These are phyloP conservation scores for Nakataea oryzae DNA, from an alignment of 2,329 filamentous ascomycete species.

Conservation along the genomic window DNA sequence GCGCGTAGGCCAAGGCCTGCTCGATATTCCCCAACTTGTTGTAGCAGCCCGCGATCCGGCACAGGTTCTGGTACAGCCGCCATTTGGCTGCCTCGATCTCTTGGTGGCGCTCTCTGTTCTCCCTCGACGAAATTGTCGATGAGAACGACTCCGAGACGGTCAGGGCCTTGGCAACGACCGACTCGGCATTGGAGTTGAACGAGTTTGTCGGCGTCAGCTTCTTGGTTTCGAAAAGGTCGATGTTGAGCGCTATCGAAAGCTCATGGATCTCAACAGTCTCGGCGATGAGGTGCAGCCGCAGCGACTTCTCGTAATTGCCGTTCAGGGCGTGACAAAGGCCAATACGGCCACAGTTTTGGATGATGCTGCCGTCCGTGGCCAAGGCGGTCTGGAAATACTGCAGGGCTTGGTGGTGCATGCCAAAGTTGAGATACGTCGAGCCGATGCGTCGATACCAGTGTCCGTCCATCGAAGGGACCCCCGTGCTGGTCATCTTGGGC, in stretches of 20 bases:
- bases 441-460: conserved; percentile 4
- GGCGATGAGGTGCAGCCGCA: not conserved
- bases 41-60: conserved; percentile 1
- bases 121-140: not conserved
- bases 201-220: not conserved
- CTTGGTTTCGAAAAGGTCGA: not conserved
- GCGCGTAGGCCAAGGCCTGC: not conserved
- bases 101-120: not conserved
- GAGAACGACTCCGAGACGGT: not conserved
- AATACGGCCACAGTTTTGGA: conserved; percentile 51
- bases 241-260: not conserved
- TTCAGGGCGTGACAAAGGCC: conserved; percentile 14
- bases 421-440: conserved; percentile 1
- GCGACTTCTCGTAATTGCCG: not conserved
- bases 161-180: not conserved
- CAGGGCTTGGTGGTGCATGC: conserved; percentile 1
- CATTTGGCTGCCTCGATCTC: not conserved
- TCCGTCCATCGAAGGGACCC: not conserved
- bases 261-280: conserved; percentile 1
- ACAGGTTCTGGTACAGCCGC: conserved; percentile 1
- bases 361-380: conserved; percentile 38
- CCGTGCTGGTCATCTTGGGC: not conserved
- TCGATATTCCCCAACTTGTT: not conserved
- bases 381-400: conserved; percentile 1
- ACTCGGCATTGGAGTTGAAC: not conserved